Percentiles rank a stretch among this genome's conserved stretches.
Evolutionary conservation across 2,329 filamentous ascomycete species (phyloP).

Genomic region (Rhynchosporium agropyri): DNA sequence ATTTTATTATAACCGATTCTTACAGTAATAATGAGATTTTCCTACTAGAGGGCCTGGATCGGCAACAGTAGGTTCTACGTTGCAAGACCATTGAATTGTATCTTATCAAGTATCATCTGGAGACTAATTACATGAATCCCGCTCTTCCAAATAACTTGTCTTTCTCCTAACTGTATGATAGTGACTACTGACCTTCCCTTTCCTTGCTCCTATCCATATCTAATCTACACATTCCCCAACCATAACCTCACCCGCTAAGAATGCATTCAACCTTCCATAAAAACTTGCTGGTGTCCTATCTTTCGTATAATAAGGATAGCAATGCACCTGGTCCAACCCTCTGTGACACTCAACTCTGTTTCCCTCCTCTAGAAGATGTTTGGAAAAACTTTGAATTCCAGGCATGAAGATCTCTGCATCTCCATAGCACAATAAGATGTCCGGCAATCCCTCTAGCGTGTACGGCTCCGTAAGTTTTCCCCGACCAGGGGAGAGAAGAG

Average conservation of each 20-base stretch:
- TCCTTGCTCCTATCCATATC: too few species aligned
- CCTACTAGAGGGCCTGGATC: too few species aligned
- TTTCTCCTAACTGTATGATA: too few species aligned
- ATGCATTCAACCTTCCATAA: conserved; percentile 2
- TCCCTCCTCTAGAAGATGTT: background rate
- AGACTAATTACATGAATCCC: too few species aligned
- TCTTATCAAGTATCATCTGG: too few species aligned
- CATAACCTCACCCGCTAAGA: background rate
- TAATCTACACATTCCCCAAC: conserved; percentile 4
- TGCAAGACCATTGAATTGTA: too few species aligned
- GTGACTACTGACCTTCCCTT: too few species aligned
- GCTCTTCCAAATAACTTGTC: too few species aligned
- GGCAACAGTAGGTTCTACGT: too few species aligned
- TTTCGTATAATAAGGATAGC: conserved; percentile 7
- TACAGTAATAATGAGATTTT: too few species aligned
- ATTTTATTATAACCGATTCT: too few species aligned
- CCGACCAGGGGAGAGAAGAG: conserved; percentile 1
- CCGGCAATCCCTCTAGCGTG: conserved; percentile 1
- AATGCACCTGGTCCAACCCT: conserved; percentile 10
- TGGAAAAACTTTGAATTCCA: background rate
- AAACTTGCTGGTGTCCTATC: conserved; percentile 1
- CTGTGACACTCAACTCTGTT: conserved; percentile 10
- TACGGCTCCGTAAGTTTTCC: background rate
- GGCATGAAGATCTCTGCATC: conserved; percentile 12
- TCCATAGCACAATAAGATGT: conserved; percentile 7